Evolutionary conservation across 495 filamentous ascomycete genomes (phyloP).

Genomic region (Aspergillus heteromorphus): DNA sequence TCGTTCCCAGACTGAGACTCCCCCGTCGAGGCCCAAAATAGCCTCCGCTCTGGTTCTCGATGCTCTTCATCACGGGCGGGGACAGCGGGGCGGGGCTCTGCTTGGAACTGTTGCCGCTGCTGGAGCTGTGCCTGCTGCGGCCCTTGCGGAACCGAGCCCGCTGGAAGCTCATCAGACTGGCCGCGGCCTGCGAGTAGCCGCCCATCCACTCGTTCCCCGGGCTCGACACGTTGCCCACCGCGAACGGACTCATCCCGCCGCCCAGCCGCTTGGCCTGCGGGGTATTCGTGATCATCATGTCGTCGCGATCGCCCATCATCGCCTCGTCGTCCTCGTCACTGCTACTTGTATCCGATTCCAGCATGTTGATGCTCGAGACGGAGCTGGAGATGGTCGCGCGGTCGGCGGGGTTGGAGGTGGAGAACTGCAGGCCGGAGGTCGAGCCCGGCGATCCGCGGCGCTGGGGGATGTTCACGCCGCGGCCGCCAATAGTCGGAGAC

Average conservation of each 20-base stretch:
- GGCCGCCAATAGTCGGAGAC: conserved; percentile 76
- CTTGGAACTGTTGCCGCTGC: conserved; percentile 65
- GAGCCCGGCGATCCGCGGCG: conserved; percentile 47
- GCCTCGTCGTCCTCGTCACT: conserved; percentile 71
- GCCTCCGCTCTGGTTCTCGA: conserved; percentile 44
- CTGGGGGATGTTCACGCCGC: conserved; percentile 72
- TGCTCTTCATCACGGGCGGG: conserved; percentile 58
- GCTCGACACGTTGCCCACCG: conserved; percentile 36
- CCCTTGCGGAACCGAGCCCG: conserved; percentile 53
- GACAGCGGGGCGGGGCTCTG: conserved; percentile 59
- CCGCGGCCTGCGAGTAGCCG: conserved; percentile 59
- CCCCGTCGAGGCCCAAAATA: conserved; percentile 61
- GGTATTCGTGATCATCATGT: conserved; percentile 58
- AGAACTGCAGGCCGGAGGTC: conserved; percentile 34
- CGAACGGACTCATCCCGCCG: conserved; percentile 43
- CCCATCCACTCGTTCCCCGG: conserved; percentile 55
- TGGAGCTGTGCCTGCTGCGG: conserved; percentile 60
- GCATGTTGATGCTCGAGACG: conserved; percentile 74
- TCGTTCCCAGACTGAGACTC: conserved; percentile 80
- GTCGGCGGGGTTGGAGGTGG: conserved; percentile 49
- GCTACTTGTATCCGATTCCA: conserved; percentile 69
- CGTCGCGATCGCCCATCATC: conserved; percentile 78
- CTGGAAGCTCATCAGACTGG: conserved; percentile 72
- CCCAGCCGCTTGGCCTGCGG: conserved; percentile 41
- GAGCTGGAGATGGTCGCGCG: conserved; percentile 75